Base-by-base conservation (phyloP, 306 rosid species). In the Urtica urens region DNA sequence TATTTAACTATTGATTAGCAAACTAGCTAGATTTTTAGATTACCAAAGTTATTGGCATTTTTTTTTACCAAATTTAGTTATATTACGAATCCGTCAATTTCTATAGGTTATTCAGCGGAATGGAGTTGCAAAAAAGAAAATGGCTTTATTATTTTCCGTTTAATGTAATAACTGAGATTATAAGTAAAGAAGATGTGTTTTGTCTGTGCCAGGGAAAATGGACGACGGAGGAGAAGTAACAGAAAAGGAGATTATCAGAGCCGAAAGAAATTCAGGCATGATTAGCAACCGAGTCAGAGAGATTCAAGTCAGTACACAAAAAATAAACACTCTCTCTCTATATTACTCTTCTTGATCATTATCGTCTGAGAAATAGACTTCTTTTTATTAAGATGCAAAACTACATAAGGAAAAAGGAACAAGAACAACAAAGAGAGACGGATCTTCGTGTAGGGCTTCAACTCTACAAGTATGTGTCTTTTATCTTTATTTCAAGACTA, bases 211-310 rank as follows among this genome's bases (percentile, higher is more conserved):
- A 90, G 99, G 99, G 41, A 85, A 77, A 69, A 12, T 31, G 9
- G 93, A 76, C 3, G 55, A 38, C 14, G 46, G 60, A 0, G 93
- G 94, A 25, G 86, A 62, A 49, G 59, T 90, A 28, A 77, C 93
- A 7, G 96, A 92, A 58, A 85, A 73, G 75, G 96, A 85, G 77
- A 73, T 92, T 57, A 90, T 90, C 59, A 77, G 99, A 75, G 95
- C 94, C 13, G 99, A 85, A 66, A 81, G 99, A 65, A 90, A 90
- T 57, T 77, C 95, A 10, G 99, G 95, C 37, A 75, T 90, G 35
- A 46, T 90, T 55, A 92, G 99, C 69, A 64, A 51, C 46, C 79
- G 73, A 82, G 81, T 92, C 64, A 81, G 99, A 73, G 96, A 92
- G 63, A 92, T 92, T 65, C 99, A 92, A 76, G 99, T 85, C 68